Evolutionary conservation across 1,139 yeast genomes (phyloP).

Genomic region (Nakaseomyces bracarensis): DNA sequence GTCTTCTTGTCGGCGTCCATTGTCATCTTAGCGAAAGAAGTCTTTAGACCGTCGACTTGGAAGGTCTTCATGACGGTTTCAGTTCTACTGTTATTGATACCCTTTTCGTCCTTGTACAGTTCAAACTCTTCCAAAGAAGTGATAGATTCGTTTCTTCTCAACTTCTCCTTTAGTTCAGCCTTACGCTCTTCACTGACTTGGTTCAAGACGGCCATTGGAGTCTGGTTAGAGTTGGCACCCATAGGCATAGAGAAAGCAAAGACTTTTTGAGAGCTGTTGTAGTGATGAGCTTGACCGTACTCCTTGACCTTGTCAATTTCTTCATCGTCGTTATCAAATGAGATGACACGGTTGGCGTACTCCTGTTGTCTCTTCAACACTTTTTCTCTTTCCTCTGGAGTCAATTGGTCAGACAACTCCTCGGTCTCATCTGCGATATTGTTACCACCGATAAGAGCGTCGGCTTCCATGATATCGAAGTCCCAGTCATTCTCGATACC

Average conservation of each 20-base stretch:
- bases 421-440: slow-evolving; percentile 1
- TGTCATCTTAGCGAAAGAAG: slow-evolving; percentile 18
- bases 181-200: slow-evolving; percentile 11
- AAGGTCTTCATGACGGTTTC: slow-evolving; percentile 61
- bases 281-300: slow-evolving; percentile 8
- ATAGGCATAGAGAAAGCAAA: slow-evolving; percentile 40
- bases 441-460: slow-evolving; percentile 7
- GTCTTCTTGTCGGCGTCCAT: slow-evolving; percentile 20
- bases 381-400: background rate
- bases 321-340: slow-evolving; percentile 8
- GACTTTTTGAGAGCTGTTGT: slow-evolving; percentile 30
- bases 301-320: slow-evolving; percentile 11
- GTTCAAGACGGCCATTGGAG: slow-evolving; percentile 7
- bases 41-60: slow-evolving; percentile 37
- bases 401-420: slow-evolving; percentile 5
- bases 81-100: slow-evolving; percentile 57
- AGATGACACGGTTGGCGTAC: background rate
- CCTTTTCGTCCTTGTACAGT: slow-evolving; percentile 46
- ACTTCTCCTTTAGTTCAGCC: slow-evolving; percentile 39
- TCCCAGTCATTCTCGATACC: slow-evolving; percentile 7
- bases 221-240: slow-evolving; percentile 31
- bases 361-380: background rate
- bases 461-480: slow-evolving; percentile 6
- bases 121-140: slow-evolving; percentile 58
- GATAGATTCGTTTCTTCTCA: slow-evolving; percentile 50